phyloP scores from a whole-genome alignment of 495 filamentous ascomycete species.

The Penicillium pancosmium region DNA sequence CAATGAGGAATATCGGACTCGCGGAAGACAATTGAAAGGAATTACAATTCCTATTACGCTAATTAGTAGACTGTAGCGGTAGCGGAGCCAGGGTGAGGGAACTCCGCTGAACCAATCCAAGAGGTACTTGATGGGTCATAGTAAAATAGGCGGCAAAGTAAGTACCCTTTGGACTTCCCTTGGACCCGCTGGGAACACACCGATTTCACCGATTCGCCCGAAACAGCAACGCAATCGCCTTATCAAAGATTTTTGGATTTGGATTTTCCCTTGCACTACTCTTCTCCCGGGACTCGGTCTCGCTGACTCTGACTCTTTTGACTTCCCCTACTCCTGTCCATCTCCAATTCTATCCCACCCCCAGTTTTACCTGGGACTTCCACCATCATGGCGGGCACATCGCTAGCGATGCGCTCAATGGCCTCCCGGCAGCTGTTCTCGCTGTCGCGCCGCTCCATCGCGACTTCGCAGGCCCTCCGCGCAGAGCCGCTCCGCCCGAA shows the following conservation, averaged over 20 bases:
- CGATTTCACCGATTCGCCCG: conserved; percentile 48
- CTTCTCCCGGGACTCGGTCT: conserved; percentile 13
- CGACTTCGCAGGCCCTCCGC: conserved; percentile 32
- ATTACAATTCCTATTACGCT: neutral
- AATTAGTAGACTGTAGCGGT: neutral
- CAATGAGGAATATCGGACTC: neutral
- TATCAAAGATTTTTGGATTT: conserved; percentile 31
- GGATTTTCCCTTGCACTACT: conserved; percentile 3
- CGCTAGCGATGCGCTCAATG: conserved; percentile 43
- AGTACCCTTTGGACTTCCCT: neutral
- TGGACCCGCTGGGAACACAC: conserved; percentile 10
- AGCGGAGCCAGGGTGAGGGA: neutral
- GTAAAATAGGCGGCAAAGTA: neutral
- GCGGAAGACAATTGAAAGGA: neutral
- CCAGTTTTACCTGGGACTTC: conserved; percentile 18
- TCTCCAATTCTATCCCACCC: conserved; percentile 18
- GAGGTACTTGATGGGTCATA: neutral
- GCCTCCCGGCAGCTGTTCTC: conserved; percentile 40
- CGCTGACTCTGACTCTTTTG: conserved; percentile 3
- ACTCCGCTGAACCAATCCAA: neutral
- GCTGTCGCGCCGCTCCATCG: conserved; percentile 45
- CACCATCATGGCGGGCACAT: conserved; percentile 45
- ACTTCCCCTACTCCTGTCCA: conserved; percentile 11
- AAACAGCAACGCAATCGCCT: conserved; percentile 37
- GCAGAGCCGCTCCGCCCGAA: conserved; percentile 31